Base-by-base conservation (phyloP, 768 basidiomycete genomes). In the Dioszegia hungarica region DNA sequence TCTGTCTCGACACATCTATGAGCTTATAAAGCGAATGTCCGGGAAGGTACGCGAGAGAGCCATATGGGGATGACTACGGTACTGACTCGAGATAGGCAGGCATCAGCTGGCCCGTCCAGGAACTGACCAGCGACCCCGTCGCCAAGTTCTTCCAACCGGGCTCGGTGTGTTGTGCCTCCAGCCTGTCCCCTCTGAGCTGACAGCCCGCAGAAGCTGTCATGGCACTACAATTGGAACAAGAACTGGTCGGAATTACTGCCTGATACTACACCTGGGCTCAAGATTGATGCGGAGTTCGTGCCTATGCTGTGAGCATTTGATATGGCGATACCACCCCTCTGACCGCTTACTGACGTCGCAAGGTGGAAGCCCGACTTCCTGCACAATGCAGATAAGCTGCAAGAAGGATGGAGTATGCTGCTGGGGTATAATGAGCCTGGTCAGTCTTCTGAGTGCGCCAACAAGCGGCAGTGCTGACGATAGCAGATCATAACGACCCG, bases 191-290 rank as follows among this genome's bases (percentile, higher is more conserved):
- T 9, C 34, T 41, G 31, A 27, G 6, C n/a, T 36, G 25, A 20
- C 31, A 4, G 20, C 5, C 15, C 9, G 17, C 36, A 72, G 70
- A 64, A 59, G 38, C 47, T 72, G 25, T 59, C 60, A 9, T 72
- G 70, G 70, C 70, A 72, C 41, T 71, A 64, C 50, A 65, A 71
- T 34, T 71, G 69, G 69, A 68, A 66, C 56, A 68, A 68, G 53
- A 71, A 71, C 45, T 71, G 57, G 54, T 43, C 60, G 38, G 34
- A 44, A 10, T 19, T 55, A 5, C 34, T 68, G 10, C 54, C 67
- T 25, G 24, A 65, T 11, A 58, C 66, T 1, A 44, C 54, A 28
- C 37, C 48, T 1, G 64, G 44, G 5, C 46, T 64, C 3, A 9
- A 43, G 11, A 64, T 68, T 34, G 39, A 57, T 14, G 69, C 62